phyloP scores from a whole-genome alignment of 495 filamentous ascomycete genomes.

The Podospora pseudopauciseta region DNA sequence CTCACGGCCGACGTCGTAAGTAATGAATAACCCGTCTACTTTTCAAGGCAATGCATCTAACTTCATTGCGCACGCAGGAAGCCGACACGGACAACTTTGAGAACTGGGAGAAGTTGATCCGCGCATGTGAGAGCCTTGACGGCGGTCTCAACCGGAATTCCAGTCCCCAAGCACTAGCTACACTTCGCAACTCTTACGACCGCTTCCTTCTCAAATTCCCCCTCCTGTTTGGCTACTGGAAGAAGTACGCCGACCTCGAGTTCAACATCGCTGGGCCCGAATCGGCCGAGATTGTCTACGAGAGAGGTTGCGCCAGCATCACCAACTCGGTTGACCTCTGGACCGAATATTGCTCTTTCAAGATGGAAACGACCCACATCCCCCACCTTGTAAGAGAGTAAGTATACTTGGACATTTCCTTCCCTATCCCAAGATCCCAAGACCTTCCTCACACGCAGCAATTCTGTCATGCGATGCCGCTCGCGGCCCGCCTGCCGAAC shows the following conservation, averaged over 20 bases:
- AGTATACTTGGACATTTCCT: constrained; percentile 71
- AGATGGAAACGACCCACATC: constrained; percentile 94
- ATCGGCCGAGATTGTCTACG: constrained; percentile 97
- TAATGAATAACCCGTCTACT: constrained; percentile 7
- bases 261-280: constrained; percentile 96
- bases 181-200: constrained; percentile 81
- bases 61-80: constrained; percentile 36
- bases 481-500: constrained; percentile 29
- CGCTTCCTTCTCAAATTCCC: constrained; percentile 93
- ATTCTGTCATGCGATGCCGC: constrained; percentile 24
- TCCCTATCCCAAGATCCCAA: constrained; percentile 55
- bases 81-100: constrained; percentile 90
- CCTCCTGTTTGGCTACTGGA: constrained; percentile 97
- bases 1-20: constrained; percentile 75
- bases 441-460: constrained; percentile 45
- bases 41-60: constrained; percentile 8
- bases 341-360: constrained; percentile 96
- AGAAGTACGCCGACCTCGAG: constrained; percentile 97
- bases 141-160: constrained; percentile 95
- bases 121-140: constrained; percentile 76
- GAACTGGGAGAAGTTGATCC: constrained; percentile 89
- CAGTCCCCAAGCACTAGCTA: constrained; percentile 85
- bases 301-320: constrained; percentile 91
- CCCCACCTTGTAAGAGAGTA: constrained; percentile 98
- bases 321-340: constrained; percentile 91